Evolutionary conservation across 306 rosid genomes (phyloP), one percentile per base, ranked within the genome.

Genomic region (Pachyrhizus erosus): DNA sequence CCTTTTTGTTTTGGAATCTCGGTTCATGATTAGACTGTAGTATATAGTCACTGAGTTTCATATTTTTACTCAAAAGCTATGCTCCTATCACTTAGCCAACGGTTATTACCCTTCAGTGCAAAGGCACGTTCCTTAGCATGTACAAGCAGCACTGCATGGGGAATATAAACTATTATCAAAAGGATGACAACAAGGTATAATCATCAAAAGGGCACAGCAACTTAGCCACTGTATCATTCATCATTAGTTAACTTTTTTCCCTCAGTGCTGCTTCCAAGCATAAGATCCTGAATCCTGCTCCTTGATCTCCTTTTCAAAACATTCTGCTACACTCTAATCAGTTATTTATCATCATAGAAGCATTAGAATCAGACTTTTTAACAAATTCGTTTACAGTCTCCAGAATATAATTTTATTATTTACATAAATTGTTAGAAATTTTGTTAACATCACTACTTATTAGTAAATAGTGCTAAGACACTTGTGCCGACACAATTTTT

Each of bases 101-200:
- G 33, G 61, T 39, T 51, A 39, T 52, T 74, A 40, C 14, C 76
- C 81, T 27, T 0, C 4, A 31, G 85, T 66, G 54, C 64, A 75
- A 20, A 42, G 61, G 55, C 55, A 49, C 18, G 51, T 67, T 42
- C 5, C 85, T 82, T 45, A 45, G 48, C 48, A 18, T 17, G 39
- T 7, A 78, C 24, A 26, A 79, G 77, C 8, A 68, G 18, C 87
- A 78, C 15, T 70, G 21, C 87, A 84, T 84, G 76, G 83, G 73
- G 61, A 78, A 55, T 6, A 8, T 67, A 29, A 71, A 72, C 64
- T 48, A 40, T 23, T 23, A 17, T n/a, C 45, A 78, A 77, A 45
- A 12, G 31, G 74, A 31, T 42, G 23, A 33, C 46, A 76, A 78
- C 70, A 46, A 77, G 40, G 45, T 45, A 70, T 69, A 70, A 70